Base-by-base conservation (phyloP, 805 yeast genomes). In the Myxozyma nipponensis region DNA sequence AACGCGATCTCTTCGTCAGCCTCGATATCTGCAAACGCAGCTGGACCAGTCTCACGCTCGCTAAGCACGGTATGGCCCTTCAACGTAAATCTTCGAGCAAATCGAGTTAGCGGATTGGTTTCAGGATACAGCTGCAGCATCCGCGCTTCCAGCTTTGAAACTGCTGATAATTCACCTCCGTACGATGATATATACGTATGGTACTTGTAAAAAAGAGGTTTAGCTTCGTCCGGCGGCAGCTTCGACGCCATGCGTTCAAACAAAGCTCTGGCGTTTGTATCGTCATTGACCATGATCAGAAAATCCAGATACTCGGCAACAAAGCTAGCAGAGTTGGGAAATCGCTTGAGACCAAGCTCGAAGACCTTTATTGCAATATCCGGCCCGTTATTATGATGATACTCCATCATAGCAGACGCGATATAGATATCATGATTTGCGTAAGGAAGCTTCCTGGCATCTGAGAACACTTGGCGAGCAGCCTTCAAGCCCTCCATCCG, bases 341-440 rank as follows among this genome's bases (percentile, higher is more conserved):
- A 78, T 40, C 69, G 63, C 63, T 81, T 86, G 71, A 86, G 71
- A 5, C 95, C 97, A 39, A 86, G 67, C 55, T 86, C 95, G 65
- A 87, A 83, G 18, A 90, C 81, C 63, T 83, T 83, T 45, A 77
- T 71, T 0, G 96, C 90, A 40, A 86, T 80, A 54, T 82, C 84
- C 13, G 52, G 45, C 38, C 63, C 62, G 52, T 78, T 82, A 52
- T 83, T 74, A 59, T 79, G 80, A 57, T 73, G 73, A 59, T 77
- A 82, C 63, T 91, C 98, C 72, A 89, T 73, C 63, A 79, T 72
- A 0, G 97, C 96, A 62, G 85, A 84, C 52, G 86, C 91, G 19
- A 83, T 82, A 67, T 77, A 91, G 19, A 91, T 77, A 59, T 87
- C 87, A 71, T 82, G 81, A 0, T 95, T 83, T 38, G 84, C 63